phyloP scores from a whole-genome alignment of 2,329 filamentous ascomycete genomes.

The Calonectria montana region DNA sequence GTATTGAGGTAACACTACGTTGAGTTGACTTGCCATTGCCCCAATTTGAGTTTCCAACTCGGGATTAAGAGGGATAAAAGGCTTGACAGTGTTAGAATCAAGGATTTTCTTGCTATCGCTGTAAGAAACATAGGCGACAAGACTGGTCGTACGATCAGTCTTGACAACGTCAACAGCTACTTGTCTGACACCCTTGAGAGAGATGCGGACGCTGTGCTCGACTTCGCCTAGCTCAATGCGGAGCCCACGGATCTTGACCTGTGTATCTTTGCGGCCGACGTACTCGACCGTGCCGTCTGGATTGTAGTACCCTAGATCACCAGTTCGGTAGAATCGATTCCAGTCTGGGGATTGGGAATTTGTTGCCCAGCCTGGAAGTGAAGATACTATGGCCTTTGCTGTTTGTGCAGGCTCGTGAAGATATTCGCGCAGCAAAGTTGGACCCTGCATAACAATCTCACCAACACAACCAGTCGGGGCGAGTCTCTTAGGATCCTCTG shows the following conservation, averaged over 20 bases:
- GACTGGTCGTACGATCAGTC: not conserved
- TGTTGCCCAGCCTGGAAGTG: not conserved
- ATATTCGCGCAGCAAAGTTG: constrained; percentile 59
- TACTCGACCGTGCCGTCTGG: constrained; percentile 53
- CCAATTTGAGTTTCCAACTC: not conserved
- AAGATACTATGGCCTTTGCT: constrained; percentile 11
- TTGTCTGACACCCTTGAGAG: not conserved
- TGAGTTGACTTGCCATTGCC: not conserved
- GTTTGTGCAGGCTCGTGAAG: constrained; percentile 45
- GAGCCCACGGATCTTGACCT: constrained; percentile 69
- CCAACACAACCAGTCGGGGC: constrained; percentile 28
- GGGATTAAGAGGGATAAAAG: not conserved
- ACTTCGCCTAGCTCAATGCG: constrained; percentile 59
- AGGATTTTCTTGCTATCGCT: not conserved
- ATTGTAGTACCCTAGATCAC: constrained; percentile 56
- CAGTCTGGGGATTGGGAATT: not conserved
- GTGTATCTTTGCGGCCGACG: constrained; percentile 66
- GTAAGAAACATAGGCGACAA: constrained; percentile 18
- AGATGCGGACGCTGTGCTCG: constrained; percentile 28
- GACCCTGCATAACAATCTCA: constrained; percentile 38
- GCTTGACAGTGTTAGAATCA: not conserved
- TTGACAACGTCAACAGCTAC: constrained; percentile 23
- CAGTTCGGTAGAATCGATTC: constrained; percentile 54
- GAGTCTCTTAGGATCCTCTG: constrained; percentile 2
- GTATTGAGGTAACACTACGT: constrained; percentile 24